These are phyloP conservation scores for Tothia fuscella DNA, from an alignment of 2,329 filamentous ascomycete species.

Conservation along the genomic window DNA sequence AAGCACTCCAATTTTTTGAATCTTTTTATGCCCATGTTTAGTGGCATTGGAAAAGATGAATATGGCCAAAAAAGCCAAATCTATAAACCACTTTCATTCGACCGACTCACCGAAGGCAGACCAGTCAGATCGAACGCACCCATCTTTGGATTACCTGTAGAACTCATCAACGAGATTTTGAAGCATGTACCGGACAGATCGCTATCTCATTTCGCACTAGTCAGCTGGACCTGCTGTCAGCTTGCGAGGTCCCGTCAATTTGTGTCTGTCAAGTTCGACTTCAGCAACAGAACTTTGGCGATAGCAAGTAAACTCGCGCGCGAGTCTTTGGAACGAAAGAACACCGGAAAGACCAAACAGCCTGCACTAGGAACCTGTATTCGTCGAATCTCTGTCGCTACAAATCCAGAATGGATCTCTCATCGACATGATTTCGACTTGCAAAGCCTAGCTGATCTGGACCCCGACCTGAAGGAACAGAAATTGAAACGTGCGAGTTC, in stretches of 20 bases:
- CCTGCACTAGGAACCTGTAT: neutral
- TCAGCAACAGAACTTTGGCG: neutral
- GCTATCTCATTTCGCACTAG: conserved; percentile 5
- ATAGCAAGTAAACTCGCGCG: neutral
- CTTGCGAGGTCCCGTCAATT: conserved; percentile 11
- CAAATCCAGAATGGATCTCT: neutral
- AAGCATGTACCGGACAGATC: neutral
- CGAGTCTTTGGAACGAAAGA: neutral
- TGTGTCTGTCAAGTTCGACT: conserved; percentile 5
- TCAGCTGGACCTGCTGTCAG: conserved; percentile 8
- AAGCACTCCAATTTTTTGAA: neutral
- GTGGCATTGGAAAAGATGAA: neutral
- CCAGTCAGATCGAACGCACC: neutral
- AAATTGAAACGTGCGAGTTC: too few species aligned
- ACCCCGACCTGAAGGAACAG: too few species aligned
- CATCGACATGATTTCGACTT: neutral
- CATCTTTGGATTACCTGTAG: neutral
- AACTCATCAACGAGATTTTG: neutral
- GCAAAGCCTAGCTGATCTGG: too few species aligned
- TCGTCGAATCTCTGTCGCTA: neutral
- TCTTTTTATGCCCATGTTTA: neutral
- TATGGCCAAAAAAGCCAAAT: neutral
- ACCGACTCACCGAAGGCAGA: neutral
- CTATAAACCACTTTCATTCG: conserved; percentile 1
- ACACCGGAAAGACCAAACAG: neutral